phyloP scores from a whole-genome alignment of 2,329 filamentous ascomycete species.

The Gnomoniopsis sp. region DNA sequence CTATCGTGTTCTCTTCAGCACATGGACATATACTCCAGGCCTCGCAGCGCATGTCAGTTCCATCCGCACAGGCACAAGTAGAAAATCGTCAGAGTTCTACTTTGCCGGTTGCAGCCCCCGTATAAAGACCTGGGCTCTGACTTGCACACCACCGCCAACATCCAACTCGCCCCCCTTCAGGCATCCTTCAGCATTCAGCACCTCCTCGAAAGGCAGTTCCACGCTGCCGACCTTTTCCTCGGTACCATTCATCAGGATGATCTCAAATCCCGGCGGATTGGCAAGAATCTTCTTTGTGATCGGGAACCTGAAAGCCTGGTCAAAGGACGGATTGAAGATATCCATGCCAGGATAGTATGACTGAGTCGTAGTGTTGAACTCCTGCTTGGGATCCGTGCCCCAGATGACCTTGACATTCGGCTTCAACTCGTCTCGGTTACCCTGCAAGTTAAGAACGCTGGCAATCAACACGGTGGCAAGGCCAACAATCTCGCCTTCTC shows the following conservation, averaged over 20 bases:
- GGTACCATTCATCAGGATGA: constrained; percentile 33
- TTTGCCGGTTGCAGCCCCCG: constrained; percentile 25
- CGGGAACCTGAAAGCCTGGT: constrained; percentile 41
- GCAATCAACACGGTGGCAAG: constrained; percentile 41
- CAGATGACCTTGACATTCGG: constrained; percentile 43
- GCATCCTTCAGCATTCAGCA: constrained; percentile 30
- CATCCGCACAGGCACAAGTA: not conserved
- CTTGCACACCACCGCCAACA: constrained; percentile 30
- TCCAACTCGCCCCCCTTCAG: constrained; percentile 31
- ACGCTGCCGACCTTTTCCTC: constrained; percentile 29
- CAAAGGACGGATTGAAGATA: constrained; percentile 46
- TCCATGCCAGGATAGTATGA: constrained; percentile 41
- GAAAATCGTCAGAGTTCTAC: not conserved
- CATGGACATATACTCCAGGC: not conserved
- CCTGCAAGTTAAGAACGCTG: constrained; percentile 37
- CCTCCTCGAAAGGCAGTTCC: constrained; percentile 33
- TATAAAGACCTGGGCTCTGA: constrained; percentile 34
- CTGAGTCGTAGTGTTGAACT: constrained; percentile 39
- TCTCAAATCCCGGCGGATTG: constrained; percentile 27
- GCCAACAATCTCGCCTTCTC: constrained; percentile 33
- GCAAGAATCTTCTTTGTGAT: constrained; percentile 29
- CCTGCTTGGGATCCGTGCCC: constrained; percentile 28
- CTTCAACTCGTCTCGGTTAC: constrained; percentile 39
- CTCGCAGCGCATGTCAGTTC: not conserved
- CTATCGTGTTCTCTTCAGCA: not conserved